Evolutionary conservation across 2,329 filamentous ascomycete genomes (phyloP).

Genomic region (Ophidiomyces ophidiicola): DNA sequence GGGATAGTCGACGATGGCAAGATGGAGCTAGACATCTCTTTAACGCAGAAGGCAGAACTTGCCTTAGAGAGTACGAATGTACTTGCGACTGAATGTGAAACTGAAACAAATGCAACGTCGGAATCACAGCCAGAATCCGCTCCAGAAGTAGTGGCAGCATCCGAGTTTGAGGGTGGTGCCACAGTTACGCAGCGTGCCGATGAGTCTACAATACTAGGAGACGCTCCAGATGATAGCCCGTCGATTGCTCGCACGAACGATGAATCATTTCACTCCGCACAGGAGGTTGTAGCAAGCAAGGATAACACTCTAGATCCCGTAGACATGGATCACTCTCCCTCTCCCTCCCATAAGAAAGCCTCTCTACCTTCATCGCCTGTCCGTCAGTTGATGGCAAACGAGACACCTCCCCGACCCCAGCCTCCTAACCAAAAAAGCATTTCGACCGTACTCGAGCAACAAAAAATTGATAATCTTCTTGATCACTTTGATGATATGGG

Average conservation of each 20-base stretch:
- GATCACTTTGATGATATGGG: constrained; percentile 34
- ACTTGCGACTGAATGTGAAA: no score
- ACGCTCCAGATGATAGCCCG: constrained; percentile 17
- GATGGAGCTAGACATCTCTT: constrained; percentile 19
- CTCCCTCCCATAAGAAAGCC: background rate
- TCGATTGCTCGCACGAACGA: constrained; percentile 30
- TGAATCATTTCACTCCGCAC: constrained; percentile 38
- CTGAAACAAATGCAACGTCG: no score
- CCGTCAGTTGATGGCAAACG: background rate
- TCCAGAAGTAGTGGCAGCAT: background rate
- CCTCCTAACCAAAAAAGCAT: background rate
- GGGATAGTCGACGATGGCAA: constrained; percentile 34
- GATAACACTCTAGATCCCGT: constrained; percentile 28
- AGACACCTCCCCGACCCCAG: background rate
- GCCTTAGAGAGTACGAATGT: no score
- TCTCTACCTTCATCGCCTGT: constrained; percentile 1
- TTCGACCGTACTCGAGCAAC: background rate
- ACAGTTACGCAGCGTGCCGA: constrained; percentile 26
- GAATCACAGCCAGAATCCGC: no score
- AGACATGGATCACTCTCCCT: constrained; percentile 17
- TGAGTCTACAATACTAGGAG: constrained; percentile 18
- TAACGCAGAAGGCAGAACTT: constrained; percentile 1
- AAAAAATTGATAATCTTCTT: constrained; percentile 1
- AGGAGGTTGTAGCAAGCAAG: constrained; percentile 27
- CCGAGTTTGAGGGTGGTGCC: background rate